A percentile compares a stretch with the other conserved stretches of the same genome.
These are phyloP conservation scores for Yamadazyma kanchanaburiensis DNA, from an alignment of 1,139 yeast species.

Conservation along the genomic window DNA sequence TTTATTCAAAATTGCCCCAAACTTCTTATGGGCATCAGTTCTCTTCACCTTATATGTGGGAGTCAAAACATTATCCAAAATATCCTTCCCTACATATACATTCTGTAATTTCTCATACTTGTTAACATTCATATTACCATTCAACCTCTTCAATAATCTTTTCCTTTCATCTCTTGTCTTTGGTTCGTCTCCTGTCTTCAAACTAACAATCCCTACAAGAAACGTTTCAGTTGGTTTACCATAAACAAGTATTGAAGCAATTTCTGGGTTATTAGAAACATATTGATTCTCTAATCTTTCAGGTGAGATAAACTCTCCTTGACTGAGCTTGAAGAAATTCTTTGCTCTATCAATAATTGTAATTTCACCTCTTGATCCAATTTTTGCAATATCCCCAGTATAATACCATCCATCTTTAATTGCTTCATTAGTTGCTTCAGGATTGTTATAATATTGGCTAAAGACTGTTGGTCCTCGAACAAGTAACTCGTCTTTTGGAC, in stretches of 20 bases:
- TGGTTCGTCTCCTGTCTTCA: conserved; percentile 15
- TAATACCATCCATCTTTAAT: conserved; percentile 32
- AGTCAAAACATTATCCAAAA: conserved; percentile 36
- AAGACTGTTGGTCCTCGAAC: conserved; percentile 32
- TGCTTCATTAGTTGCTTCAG: conserved; percentile 20
- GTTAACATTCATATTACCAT: conserved; percentile 21
- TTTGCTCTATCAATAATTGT: conserved; percentile 35
- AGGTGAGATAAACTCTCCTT: conserved; percentile 37
- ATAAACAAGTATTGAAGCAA: conserved; percentile 32
- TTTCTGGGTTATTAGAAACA: conserved; percentile 23
- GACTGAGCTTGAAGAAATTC: conserved; percentile 39
- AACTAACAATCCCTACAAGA: conserved; percentile 61
- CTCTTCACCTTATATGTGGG: conserved; percentile 38
- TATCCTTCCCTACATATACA: conserved; percentile 30
- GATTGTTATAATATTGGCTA: conserved; percentile 25
- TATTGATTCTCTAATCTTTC: conserved; percentile 34
- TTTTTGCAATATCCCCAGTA: conserved; percentile 36
- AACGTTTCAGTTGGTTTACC: conserved; percentile 58
- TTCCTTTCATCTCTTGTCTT: background rate
- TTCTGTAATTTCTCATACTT: conserved; percentile 33
- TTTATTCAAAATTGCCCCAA: conserved; percentile 39
- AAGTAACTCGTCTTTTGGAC: conserved; percentile 27
- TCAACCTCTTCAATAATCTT: conserved; percentile 13
- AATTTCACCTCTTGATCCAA: conserved; percentile 24
- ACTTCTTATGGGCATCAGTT: conserved; percentile 33